phyloP scores from a whole-genome alignment of 345 rosid genomes.

The Stellera chamaejasme region DNA sequence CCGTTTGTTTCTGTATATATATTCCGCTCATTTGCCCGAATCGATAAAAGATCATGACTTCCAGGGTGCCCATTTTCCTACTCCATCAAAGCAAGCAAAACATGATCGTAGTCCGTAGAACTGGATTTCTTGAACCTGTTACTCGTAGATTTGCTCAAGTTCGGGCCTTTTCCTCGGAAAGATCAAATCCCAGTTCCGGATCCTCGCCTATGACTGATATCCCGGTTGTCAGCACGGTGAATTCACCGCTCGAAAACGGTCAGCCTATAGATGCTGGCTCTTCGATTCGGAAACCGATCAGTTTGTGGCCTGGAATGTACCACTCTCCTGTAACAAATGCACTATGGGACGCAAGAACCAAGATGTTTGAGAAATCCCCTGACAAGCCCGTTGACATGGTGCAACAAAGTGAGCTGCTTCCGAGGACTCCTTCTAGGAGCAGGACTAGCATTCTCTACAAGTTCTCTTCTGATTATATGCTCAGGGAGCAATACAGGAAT shows the following conservation, averaged over 20 bases:
- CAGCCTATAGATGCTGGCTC: slow-evolving; percentile 74
- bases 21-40: too few relatives aligned
- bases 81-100: slow-evolving; percentile 7
- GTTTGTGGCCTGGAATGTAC: slow-evolving; percentile 97
- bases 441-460: slow-evolving; percentile 62
- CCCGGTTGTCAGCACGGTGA: slow-evolving; percentile 7
- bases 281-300: slow-evolving; percentile 67
- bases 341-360: slow-evolving; percentile 83
- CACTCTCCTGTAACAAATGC: slow-evolving; percentile 91
- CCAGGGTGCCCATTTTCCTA: slow-evolving; percentile 8
- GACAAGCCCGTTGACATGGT: slow-evolving; percentile 14
- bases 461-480: slow-evolving; percentile 64
- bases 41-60: too few relatives aligned
- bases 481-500: slow-evolving; percentile 77
- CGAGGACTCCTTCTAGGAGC: slow-evolving; percentile 59
- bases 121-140: not conserved
- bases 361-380: slow-evolving; percentile 36
- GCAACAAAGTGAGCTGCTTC: slow-evolving; percentile 23
- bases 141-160: slow-evolving; percentile 6
- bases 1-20: too few relatives aligned
- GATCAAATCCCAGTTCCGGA: slow-evolving; percentile 13
- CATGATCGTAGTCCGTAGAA: not conserved
- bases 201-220: slow-evolving; percentile 8
- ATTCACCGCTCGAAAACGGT: slow-evolving; percentile 15
- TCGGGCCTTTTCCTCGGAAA: slow-evolving; percentile 20